Percentiles rank a stretch among this genome's conserved stretches.
Conservation (phyloP, 495 filamentous ascomycete genomes). For the Penicillium pulvis region DNA sequence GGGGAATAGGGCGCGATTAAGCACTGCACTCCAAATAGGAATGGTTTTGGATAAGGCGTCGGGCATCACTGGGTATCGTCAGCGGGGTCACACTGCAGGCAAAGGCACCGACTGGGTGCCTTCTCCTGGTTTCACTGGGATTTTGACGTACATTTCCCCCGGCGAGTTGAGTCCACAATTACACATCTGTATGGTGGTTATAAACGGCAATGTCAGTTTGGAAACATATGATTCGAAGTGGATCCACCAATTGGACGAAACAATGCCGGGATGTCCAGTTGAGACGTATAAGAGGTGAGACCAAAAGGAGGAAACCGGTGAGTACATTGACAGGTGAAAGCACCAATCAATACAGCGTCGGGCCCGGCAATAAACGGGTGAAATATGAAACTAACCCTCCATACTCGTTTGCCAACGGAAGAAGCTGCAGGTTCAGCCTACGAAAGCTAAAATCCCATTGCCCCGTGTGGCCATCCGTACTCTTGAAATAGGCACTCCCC, state of each 20-base stretch:
- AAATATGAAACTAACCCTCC: constrained; percentile 60
- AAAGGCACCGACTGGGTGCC: neutral
- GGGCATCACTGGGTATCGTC: constrained; percentile 65
- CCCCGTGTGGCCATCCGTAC: constrained; percentile 89
- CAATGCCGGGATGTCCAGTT: neutral
- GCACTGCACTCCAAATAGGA: constrained; percentile 86
- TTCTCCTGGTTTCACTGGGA: neutral
- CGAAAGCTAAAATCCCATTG: constrained; percentile 87
- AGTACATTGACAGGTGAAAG: neutral
- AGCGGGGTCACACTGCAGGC: constrained; percentile 9
- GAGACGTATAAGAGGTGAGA: neutral
- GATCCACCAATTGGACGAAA: constrained; percentile 1
- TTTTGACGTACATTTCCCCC: constrained; percentile 72
- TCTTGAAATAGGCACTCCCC: constrained; percentile 91
- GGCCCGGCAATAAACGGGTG: constrained; percentile 8
- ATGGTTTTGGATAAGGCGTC: constrained; percentile 93
- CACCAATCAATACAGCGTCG: neutral
- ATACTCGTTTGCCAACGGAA: constrained; percentile 59
- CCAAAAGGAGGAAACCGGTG: neutral
- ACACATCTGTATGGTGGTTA: constrained; percentile 61
- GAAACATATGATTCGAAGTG: neutral
- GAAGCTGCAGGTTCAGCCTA: constrained; percentile 79
- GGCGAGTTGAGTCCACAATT: constrained; percentile 91
- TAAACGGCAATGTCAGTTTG: neutral
- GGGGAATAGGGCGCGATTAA: constrained; percentile 81